These are phyloP conservation scores for Sphagnum magellanicum DNA, from an alignment of 228 moss, liverwort and hornwort genomes.

Conservation along the genomic window DNA sequence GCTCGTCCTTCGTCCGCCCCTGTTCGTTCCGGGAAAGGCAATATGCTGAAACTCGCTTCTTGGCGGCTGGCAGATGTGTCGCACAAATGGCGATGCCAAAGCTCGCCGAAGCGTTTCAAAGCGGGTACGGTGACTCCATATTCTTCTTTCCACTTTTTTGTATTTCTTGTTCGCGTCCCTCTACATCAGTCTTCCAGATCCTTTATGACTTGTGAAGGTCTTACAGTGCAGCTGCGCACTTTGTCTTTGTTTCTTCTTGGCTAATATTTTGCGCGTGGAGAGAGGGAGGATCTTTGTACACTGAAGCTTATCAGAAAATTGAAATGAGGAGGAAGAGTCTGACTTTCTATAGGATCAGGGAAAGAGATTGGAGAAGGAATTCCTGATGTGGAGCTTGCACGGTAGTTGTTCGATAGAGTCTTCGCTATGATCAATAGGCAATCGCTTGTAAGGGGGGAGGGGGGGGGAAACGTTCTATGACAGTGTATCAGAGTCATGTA, in stretches of 20 bases:
- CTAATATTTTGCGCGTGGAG: neutral
- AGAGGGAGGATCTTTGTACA: neutral
- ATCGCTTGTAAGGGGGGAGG: too few species aligned
- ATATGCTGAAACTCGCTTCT: constrained; percentile 8
- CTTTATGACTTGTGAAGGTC: neutral
- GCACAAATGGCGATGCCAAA: constrained; percentile 26
- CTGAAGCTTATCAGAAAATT: too few species aligned
- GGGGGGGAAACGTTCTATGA: too few species aligned
- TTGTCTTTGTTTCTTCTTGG: neutral
- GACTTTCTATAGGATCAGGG: too few species aligned
- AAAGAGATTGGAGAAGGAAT: too few species aligned
- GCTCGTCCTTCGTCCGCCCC: constrained; percentile 24
- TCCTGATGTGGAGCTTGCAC: too few species aligned
- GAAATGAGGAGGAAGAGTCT: too few species aligned
- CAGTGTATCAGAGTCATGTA: too few species aligned
- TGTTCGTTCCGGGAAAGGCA: constrained; percentile 15
- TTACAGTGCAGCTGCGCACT: too few species aligned
- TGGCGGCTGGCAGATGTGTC: constrained; percentile 18
- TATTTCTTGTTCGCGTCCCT: neutral
- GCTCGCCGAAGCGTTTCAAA: constrained; percentile 28
- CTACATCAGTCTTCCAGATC: neutral
- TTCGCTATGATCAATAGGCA: too few species aligned
- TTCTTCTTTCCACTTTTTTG: neutral
- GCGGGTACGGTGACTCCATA: constrained; percentile 12
- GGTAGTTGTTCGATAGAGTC: too few species aligned